Conservation (phyloP, 169 alveolate genomes). For the Cryptosporidium viatorum region DNA sequence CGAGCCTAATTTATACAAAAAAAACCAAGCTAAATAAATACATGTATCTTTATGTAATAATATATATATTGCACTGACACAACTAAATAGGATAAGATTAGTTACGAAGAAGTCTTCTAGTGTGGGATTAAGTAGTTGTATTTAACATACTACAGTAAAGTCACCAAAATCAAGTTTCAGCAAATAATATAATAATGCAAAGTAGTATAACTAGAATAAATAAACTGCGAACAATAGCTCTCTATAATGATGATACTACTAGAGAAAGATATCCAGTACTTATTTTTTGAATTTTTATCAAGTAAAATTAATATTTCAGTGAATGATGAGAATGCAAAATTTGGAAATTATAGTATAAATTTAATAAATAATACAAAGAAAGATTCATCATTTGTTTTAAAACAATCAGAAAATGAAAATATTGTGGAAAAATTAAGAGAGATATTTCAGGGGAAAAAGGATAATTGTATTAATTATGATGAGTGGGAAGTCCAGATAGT, state of each 20-base stretch:
- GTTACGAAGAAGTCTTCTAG: neutral
- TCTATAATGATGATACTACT: neutral
- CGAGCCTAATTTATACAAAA: neutral
- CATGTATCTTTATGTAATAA: too few relatives aligned
- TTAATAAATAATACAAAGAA: neutral
- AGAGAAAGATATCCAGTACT: slow-evolving; percentile 21
- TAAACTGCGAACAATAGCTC: neutral
- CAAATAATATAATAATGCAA: neutral
- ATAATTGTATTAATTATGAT: slow-evolving; percentile 2
- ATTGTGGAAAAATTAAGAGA: neutral
- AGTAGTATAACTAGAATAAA: neutral
- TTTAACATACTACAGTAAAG: too few relatives aligned
- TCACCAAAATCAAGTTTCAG: too few relatives aligned
- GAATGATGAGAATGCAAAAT: neutral
- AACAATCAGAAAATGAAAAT: neutral
- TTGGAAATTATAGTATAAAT: neutral
- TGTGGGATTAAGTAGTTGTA: neutral
- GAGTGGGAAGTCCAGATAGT: slow-evolving; percentile 43
- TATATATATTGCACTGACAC: too few relatives aligned
- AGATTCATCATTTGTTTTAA: neutral
- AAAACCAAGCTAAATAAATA: neutral
- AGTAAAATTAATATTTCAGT: neutral
- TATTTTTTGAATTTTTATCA: slow-evolving; percentile 37
- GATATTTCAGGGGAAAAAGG: neutral
- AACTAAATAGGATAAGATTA: too few relatives aligned